A percentile compares a stretch with the other conserved stretches of the same genome.
These are phyloP conservation scores for Xylariomycetidae sp. DNA, from an alignment of 2,329 filamentous ascomycete genomes.

Conservation along the genomic window DNA sequence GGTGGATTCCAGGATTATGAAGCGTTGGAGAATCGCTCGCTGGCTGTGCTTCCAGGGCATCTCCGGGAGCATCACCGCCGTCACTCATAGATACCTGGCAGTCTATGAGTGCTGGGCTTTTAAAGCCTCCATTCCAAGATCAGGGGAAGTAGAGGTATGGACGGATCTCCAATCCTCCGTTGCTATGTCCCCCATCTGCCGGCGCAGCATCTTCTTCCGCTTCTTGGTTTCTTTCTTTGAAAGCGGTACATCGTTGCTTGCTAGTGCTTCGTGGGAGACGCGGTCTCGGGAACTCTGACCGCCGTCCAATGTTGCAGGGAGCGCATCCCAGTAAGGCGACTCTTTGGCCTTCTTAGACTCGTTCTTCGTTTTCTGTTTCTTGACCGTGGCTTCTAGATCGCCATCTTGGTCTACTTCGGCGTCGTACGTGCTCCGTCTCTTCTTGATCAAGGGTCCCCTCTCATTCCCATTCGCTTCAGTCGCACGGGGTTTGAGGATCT, in stretches of 20 bases:
- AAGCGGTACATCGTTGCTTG: background rate
- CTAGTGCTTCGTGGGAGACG: background rate
- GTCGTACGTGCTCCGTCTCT: background rate
- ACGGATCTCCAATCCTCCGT: too few species aligned
- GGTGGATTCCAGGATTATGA: too few species aligned
- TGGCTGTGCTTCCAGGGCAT: constrained; percentile 2
- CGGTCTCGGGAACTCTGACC: background rate
- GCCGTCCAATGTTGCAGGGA: background rate
- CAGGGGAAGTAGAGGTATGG: too few species aligned
- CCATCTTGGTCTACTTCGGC: background rate
- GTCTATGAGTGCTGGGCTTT: constrained; percentile 16
- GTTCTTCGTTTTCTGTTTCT: constrained; percentile 7
- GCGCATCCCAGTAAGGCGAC: constrained; percentile 17
- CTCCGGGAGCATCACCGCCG: background rate
- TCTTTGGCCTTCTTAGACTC: constrained; percentile 5
- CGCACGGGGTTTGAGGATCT: too few species aligned
- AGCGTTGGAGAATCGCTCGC: too few species aligned
- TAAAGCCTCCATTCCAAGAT: too few species aligned
- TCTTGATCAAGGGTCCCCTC: background rate
- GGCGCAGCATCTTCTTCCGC: too few species aligned
- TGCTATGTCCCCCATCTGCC: too few species aligned
- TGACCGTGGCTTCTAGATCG: constrained; percentile 1
- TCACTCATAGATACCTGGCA: constrained; percentile 17
- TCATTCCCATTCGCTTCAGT: too few species aligned
- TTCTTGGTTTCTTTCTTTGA: background rate